A percentile compares a stretch with the other conserved stretches of the same genome.
These are phyloP conservation scores for Naganishia vishniacii DNA, from an alignment of 768 basidiomycete genomes.

Conservation along the genomic window DNA sequence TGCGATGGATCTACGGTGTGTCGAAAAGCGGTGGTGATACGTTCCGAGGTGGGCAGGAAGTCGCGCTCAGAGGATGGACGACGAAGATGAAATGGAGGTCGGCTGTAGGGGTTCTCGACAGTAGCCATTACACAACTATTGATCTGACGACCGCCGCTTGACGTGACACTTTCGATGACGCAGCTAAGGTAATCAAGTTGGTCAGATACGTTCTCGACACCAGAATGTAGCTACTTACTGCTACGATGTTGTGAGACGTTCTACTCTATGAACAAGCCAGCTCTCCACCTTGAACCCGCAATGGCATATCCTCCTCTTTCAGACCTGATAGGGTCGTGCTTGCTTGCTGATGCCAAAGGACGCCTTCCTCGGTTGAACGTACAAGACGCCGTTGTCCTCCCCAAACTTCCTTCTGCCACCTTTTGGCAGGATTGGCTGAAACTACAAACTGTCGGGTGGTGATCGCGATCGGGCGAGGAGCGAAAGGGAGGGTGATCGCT, in stretches of 20 bases:
- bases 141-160: background rate
- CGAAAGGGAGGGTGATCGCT: background rate
- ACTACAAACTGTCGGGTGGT: background rate
- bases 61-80: slow-evolving; percentile 3
- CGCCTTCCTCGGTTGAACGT: too few relatives aligned
- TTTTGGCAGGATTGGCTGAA: too few relatives aligned
- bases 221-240: background rate
- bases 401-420: background rate
- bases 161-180: too few relatives aligned
- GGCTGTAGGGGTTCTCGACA: background rate
- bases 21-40: background rate
- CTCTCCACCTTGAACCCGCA: background rate
- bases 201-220: too few relatives aligned
- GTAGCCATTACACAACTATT: background rate
- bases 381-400: too few relatives aligned
- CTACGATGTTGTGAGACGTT: background rate
- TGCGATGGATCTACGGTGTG: background rate
- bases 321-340: too few relatives aligned
- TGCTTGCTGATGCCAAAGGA: too few relatives aligned
- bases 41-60: background rate
- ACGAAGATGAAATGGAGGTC: slow-evolving; percentile 2
- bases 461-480: background rate
- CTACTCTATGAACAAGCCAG: background rate
- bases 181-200: too few relatives aligned
- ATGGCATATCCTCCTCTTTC: background rate